Conservation (phyloP, 2,329 filamentous ascomycete species). For the Calonectria honghensis region DNA sequence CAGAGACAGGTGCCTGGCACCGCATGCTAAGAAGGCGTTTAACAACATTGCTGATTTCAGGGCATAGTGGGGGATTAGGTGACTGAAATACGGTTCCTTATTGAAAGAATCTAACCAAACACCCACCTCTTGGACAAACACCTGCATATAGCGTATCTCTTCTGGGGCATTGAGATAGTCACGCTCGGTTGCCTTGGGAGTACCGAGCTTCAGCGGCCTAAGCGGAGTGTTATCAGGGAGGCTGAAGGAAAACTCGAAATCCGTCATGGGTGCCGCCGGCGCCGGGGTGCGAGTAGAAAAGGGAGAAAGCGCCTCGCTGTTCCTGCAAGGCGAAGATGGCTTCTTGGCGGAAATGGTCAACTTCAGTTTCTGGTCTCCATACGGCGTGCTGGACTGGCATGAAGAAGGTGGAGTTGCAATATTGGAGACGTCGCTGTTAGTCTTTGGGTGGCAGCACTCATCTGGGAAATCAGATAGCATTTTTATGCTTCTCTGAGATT, state of each 20-base stretch:
- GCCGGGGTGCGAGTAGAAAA: slow-evolving; percentile 63
- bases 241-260: slow-evolving; percentile 62
- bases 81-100: slow-evolving; percentile 88
- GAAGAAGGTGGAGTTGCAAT: slow-evolving; percentile 52
- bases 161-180: slow-evolving; percentile 84
- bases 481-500: neutral
- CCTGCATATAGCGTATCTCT: slow-evolving; percentile 91
- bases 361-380: slow-evolving; percentile 39
- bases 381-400: slow-evolving; percentile 42
- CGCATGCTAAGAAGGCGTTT: slow-evolving; percentile 92
- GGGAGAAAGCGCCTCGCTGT: slow-evolving; percentile 62
- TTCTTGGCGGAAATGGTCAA: slow-evolving; percentile 43
- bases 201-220: slow-evolving; percentile 27
- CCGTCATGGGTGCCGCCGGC: slow-evolving; percentile 58
- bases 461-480: slow-evolving; percentile 27
- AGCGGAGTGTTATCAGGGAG: slow-evolving; percentile 37
- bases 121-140: slow-evolving; percentile 92
- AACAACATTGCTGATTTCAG: slow-evolving; percentile 90
- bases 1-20: slow-evolving; percentile 86
- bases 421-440: slow-evolving; percentile 50
- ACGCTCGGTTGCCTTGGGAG: slow-evolving; percentile 56
- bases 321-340: slow-evolving; percentile 44
- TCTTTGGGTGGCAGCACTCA: slow-evolving; percentile 31
- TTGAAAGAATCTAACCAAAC: slow-evolving; percentile 97
- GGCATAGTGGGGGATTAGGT: slow-evolving; percentile 87